A percentile compares a stretch with the other conserved stretches of the same genome.
phyloP scores from a whole-genome alignment of 805 yeast species.

The Lipomyces starkeyi region DNA sequence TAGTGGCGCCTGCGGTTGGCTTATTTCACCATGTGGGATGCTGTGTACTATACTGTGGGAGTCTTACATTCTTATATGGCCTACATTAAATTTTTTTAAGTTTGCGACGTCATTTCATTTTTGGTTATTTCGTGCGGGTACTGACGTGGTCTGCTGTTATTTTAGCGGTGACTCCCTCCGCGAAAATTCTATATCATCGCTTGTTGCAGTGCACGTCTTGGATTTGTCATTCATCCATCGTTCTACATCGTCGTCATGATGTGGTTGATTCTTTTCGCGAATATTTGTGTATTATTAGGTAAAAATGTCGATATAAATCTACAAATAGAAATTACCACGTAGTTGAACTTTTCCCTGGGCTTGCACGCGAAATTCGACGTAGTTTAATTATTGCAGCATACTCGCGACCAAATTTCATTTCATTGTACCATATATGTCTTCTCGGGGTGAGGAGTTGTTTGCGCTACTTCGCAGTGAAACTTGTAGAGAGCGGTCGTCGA shows the following conservation, averaged over 20 bases:
- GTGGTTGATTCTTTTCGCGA: not conserved
- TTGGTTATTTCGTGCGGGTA: not conserved
- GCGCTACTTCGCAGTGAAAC: too few species aligned
- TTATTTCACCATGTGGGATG: not conserved
- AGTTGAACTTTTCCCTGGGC: too few species aligned
- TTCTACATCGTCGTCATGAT: not conserved
- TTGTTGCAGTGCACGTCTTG: not conserved
- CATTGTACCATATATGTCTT: too few species aligned
- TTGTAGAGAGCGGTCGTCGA: too few species aligned
- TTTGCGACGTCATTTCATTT: not conserved
- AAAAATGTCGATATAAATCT: not conserved
- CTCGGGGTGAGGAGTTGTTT: too few species aligned
- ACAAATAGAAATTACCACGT: too few species aligned
- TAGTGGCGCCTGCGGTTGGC: not conserved
- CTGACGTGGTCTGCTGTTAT: not conserved
- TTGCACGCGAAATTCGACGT: too few species aligned
- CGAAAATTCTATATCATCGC: not conserved
- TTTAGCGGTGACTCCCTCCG: not conserved
- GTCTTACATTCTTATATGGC: not conserved
- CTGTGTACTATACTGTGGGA: not conserved
- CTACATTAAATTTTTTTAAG: not conserved
- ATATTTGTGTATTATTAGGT: not conserved
- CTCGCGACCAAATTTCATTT: too few species aligned
- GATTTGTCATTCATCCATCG: not conserved
- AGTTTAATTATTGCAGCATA: too few species aligned